Percentiles rank a stretch among this genome's conserved stretches.
phyloP scores from a whole-genome alignment of 1,284 basidiomycete species.

The Rhizoctonia solani region DNA sequence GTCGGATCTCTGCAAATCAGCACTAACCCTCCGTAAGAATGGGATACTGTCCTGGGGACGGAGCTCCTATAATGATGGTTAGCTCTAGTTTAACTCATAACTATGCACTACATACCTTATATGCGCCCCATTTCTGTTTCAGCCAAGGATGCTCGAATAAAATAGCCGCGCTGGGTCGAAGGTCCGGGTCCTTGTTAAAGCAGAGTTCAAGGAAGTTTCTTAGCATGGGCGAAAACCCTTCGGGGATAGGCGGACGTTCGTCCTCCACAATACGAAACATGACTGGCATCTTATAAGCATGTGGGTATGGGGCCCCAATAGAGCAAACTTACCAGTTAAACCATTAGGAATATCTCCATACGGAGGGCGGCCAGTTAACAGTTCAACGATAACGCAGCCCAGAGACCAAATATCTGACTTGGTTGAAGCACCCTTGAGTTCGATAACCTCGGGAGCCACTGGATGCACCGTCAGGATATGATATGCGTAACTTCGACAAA shows the following conservation, averaged over 20 bases:
- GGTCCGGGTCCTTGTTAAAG: constrained; percentile 84
- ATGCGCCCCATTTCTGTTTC: constrained; percentile 72
- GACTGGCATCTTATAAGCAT: constrained; percentile 53
- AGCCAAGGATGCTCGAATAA: constrained; percentile 93
- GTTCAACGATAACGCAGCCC: constrained; percentile 90
- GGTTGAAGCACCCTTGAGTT: constrained; percentile 60
- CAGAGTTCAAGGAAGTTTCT: constrained; percentile 80
- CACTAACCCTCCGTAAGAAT: constrained; percentile 86
- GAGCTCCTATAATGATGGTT: constrained; percentile 59
- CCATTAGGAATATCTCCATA: constrained; percentile 84
- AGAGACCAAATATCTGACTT: constrained; percentile 84
- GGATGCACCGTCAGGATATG: constrained; percentile 16
- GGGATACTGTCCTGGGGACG: constrained; percentile 92
- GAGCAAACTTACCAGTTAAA: constrained; percentile 68
- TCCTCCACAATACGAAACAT: constrained; percentile 98
- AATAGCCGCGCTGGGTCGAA: constrained; percentile 77
- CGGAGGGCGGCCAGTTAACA: constrained; percentile 88
- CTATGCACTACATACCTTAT: constrained; percentile 65
- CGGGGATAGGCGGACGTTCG: constrained; percentile 81
- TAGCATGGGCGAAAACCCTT: constrained; percentile 71
- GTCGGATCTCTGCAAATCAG: constrained; percentile 72
- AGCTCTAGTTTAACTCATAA: constrained; percentile 30
- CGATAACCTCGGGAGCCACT: constrained; percentile 93
- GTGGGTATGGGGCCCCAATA: constrained; percentile 26
- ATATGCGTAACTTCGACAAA: neutral